Conservation (phyloP, 352 stramenopile species). For the Phytophthora pseudosyringae region DNA sequence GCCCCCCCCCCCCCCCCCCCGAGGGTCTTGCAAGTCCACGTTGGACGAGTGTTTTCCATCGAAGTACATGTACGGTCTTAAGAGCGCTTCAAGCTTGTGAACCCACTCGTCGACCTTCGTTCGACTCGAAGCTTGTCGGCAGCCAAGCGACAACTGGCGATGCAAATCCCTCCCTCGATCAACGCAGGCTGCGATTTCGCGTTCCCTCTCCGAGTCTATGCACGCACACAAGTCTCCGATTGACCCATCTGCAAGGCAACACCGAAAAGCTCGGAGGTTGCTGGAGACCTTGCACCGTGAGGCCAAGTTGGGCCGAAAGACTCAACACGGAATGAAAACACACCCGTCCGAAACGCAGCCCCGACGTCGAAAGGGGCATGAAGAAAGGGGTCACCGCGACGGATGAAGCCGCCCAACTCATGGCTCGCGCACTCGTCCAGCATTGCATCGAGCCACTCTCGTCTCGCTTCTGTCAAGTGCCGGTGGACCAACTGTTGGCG, state of each 20-base stretch:
- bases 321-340: too few species aligned
- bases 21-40: too few species aligned
- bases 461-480: conserved; percentile 31
- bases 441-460: conserved; percentile 6
- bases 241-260: conserved; percentile 5
- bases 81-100: conserved; percentile 1
- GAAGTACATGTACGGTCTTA: neutral
- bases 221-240: conserved; percentile 2
- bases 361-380: conserved; percentile 5
- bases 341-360: conserved; percentile 4
- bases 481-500: conserved; percentile 32
- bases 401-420: conserved; percentile 11
- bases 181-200: conserved; percentile 29
- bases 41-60: conserved; percentile 11
- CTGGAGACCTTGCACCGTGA: conserved; percentile 1
- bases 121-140: neutral
- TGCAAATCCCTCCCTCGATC: conserved; percentile 22
- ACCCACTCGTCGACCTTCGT: neutral
- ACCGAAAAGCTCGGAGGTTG: conserved; percentile 20
- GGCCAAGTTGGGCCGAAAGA: neutral
- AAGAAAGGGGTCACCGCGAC: conserved; percentile 26
- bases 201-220: conserved; percentile 17
- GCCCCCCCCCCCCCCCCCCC: neutral
- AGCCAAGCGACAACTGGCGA: conserved; percentile 22
- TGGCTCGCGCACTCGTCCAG: conserved; percentile 16